These are phyloP conservation scores for Purshia tridentata DNA, from an alignment of 306 rosid species.

Conservation along the genomic window DNA sequence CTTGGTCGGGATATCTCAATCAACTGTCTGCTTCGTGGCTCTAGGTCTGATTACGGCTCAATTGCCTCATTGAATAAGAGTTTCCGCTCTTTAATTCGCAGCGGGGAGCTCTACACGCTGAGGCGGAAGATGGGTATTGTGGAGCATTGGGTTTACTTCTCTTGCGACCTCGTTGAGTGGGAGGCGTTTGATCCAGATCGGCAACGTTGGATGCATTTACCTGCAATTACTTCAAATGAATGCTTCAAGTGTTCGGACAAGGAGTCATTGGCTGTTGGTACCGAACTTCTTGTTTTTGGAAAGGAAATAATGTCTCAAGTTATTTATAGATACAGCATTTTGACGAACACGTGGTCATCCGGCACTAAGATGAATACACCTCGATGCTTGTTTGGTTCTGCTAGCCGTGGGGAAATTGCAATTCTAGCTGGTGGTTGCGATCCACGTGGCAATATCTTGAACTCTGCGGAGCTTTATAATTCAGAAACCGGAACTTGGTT, in stretches of 20 bases:
- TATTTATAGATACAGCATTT: constrained; percentile 57
- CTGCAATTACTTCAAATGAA: constrained; percentile 46
- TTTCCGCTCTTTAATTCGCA: constrained; percentile 51
- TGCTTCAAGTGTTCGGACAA: constrained; percentile 68
- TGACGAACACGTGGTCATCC: constrained; percentile 60
- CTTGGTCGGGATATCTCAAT: constrained; percentile 65
- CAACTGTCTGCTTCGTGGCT: constrained; percentile 46
- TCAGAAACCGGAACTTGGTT: constrained; percentile 60
- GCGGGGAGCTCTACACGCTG: constrained; percentile 56
- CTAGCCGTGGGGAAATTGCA: constrained; percentile 62
- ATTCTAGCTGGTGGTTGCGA: constrained; percentile 79
- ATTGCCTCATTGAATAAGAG: constrained; percentile 49
- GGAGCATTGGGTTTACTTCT: constrained; percentile 84
- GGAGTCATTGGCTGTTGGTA: constrained; percentile 86
- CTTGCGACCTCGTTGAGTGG: constrained; percentile 64
- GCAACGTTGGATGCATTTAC: constrained; percentile 56
- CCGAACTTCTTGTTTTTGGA: constrained; percentile 79
- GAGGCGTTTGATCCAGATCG: constrained; percentile 64
- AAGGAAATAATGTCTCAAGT: constrained; percentile 44
- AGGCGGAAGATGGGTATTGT: constrained; percentile 52
- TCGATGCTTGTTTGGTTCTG: constrained; percentile 73
- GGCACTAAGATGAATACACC: constrained; percentile 58
- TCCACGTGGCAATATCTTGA: constrained; percentile 45
- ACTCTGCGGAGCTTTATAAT: constrained; percentile 72
- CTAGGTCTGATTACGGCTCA: constrained; percentile 70